Base-by-base conservation (phyloP, 805 yeast species). In the Ogataea corticis region DNA sequence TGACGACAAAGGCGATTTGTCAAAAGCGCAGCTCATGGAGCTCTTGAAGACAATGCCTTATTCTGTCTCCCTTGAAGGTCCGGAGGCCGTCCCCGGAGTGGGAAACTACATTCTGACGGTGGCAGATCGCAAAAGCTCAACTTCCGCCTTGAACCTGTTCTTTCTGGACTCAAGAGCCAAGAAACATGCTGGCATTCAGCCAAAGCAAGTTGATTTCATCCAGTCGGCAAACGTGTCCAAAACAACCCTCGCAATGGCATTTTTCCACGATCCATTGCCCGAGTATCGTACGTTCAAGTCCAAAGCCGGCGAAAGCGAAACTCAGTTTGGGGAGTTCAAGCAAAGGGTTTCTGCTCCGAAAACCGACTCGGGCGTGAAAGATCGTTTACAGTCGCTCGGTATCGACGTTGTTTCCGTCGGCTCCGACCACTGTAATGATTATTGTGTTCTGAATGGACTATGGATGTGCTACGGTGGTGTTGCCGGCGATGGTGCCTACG, bases 381-480 rank as follows among this genome's bases (percentile, higher is more conserved):
- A 73, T 7, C 67, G 77, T 0, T 67, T 94, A 16, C 72, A 74
- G 6, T 67, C 75, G 13, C 50, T 87, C 7, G 95, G 92, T 0
- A 90, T 92, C 1, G 69, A 77, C 19, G 87, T 87, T 0, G 79
- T 82, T 0, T 73, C 85, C 44, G 96, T 87, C 12, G 99, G 99
- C 0, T 98, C 94, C 62, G 99, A 92, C 59, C 99, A 94, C 63
- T 86, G 88, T 55, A 92, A 92, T 65, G 98, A 94, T 59, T 94
- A 78, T 62, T 92, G 99, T 66, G 66, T 87, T 48, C 66, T 73
- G 42, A 85, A 86, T 54, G 72, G 55, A 66, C 67, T 45, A 25
- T 88, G 96, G 96, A 68, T 92, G 27, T 92, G 99, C 59, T 90
- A 88, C 61, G 99, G 96, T 4, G 99, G 99, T 19, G 95, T 82